Percentiles rank a stretch among this genome's conserved stretches.
phyloP scores from a whole-genome alignment of 1,284 basidiomycete species.

The Takashimella koratensis region DNA sequence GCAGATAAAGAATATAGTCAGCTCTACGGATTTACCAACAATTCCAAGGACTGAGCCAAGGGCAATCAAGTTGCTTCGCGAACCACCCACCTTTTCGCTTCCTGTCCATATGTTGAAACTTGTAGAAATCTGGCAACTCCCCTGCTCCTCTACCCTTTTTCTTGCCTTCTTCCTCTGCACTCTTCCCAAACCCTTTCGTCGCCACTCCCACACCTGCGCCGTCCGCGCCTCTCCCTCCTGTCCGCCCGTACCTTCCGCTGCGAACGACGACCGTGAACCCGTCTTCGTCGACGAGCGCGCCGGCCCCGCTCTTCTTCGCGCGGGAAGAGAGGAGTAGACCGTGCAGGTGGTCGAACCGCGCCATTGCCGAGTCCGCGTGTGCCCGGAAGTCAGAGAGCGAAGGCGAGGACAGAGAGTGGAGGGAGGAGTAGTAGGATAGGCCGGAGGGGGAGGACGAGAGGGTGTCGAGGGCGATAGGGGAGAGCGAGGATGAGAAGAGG shows the following conservation, averaged over 20 bases:
- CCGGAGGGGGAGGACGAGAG: conserved; percentile 54
- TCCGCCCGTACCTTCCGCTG: conserved; percentile 80
- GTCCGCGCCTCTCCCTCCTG: conserved; percentile 75
- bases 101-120: conserved; percentile 81
- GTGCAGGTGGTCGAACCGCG: conserved; percentile 68
- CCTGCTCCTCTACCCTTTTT: conserved; percentile 68
- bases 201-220: conserved; percentile 64
- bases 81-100: conserved; percentile 67
- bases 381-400: conserved; percentile 64
- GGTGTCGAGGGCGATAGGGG: conserved; percentile 39
- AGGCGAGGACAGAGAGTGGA: conserved; percentile 65
- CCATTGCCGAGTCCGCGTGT: conserved; percentile 73
- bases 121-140: conserved; percentile 63
- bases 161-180: conserved; percentile 51
- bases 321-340: conserved; percentile 45
- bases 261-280: conserved; percentile 86
- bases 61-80: neutral
- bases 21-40: neutral
- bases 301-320: conserved; percentile 59
- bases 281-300: conserved; percentile 78
- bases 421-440: conserved; percentile 63
- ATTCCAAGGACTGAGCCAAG: neutral
- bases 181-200: conserved; percentile 54
- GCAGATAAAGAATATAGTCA: too few species aligned
- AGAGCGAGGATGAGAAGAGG: conserved; percentile 52